Evolutionary conservation across 352 stramenopile genomes (phyloP).

Genomic region (Globisporangium ultimum): DNA sequence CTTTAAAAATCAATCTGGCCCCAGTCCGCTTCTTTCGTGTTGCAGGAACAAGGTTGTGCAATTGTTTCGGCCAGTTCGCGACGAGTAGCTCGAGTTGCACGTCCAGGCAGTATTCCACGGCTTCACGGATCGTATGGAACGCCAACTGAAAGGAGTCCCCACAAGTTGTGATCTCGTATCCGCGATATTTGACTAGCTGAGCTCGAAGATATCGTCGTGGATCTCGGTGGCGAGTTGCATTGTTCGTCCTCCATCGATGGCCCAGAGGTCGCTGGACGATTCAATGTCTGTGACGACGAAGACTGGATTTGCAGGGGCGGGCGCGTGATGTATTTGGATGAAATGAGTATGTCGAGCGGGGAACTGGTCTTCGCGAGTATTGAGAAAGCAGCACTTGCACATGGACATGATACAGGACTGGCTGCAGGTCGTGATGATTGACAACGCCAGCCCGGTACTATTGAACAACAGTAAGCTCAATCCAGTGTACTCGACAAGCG

Average conservation of each 20-base stretch:
- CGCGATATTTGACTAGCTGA: conserved; percentile 47
- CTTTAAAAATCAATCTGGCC: conserved; percentile 42
- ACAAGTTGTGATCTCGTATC: conserved; percentile 61
- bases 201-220: conserved; percentile 56
- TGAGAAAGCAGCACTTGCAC: no score
- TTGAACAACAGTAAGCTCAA: conserved; percentile 1
- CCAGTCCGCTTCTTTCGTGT: conserved; percentile 36
- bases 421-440: no score
- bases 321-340: no score
- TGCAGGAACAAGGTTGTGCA: conserved; percentile 37
- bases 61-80: conserved; percentile 49
- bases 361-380: no score
- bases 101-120: conserved; percentile 59
- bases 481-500: conserved; percentile 35
- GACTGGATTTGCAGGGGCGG: no score
- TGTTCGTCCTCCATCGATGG: conserved; percentile 25
- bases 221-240: conserved; percentile 52
- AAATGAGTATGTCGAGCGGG: no score
- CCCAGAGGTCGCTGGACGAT: no score
- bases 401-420: no score
- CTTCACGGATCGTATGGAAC: conserved; percentile 55
- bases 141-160: conserved; percentile 61
- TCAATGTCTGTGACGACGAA: no score
- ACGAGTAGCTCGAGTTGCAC: conserved; percentile 53
- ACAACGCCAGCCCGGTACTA: no score